Evolutionary conservation across 495 filamentous ascomycete genomes (phyloP), one percentile per base, ranked within the genome.

Genomic region (Xylaria cubensis): DNA sequence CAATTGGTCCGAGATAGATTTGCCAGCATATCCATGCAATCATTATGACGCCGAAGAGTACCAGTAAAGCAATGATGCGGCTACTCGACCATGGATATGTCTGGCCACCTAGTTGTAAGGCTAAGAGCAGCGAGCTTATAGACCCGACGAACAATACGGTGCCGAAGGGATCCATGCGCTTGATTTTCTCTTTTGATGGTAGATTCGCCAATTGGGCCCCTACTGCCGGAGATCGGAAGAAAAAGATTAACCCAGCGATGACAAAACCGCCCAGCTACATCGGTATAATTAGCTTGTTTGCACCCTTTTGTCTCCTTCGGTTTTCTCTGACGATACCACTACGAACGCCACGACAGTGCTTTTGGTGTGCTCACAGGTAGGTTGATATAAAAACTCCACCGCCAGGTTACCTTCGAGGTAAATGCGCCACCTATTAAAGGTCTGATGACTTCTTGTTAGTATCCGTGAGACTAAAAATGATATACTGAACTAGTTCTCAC

Each of bases 151-250:
- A 85, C 26, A 89, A 53, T 7, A 83, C 61, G 0, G 82, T 86
- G 0, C 86, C 86, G 10, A 82, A 42, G 4, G 83, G 79, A 50
- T 88, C 85, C 29, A 88, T 77, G n/a, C 80, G 75, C 2, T 77
- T 66, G 17, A 87, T 9, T 64, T 87, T 81, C 51, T 82, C 75
- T 78, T 48, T 70, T 74, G 42, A 0, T 77, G 65, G 13, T 75
- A 81, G 76, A 41, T 59, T 21, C 36, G 64, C 56, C 72, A 73
- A 73, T 19, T 84, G 80, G 6, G 44, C 42, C n/a, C 17, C 82
- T 78, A 1, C 88, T 86, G 63, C 88, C 88, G 68, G 89, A 84
- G 21, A 92, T 85, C 77, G 91, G 84, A 75, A 82, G 44, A 75
- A 72, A 26, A 41, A 78, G 19, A 64, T 24, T 39, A 64, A 46